Evolutionary conservation across 441 rosid species (phyloP).

Genomic region (Brassica balearica): DNA sequence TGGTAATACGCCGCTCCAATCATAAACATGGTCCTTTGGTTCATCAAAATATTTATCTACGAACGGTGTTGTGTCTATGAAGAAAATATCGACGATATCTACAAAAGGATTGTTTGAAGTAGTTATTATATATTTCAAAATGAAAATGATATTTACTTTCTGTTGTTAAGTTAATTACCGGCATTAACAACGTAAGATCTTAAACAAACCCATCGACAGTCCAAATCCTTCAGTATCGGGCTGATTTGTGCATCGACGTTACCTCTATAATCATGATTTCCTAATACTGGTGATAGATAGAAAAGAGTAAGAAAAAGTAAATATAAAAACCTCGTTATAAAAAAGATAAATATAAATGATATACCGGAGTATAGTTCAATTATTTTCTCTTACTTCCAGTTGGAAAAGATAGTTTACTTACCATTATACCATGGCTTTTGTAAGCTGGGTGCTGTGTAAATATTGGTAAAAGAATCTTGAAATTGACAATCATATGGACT

Average conservation of each 20-base stretch:
- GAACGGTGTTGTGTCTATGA: slow-evolving; percentile 86
- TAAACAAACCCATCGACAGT: slow-evolving; percentile 74
- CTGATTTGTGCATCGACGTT: slow-evolving; percentile 76
- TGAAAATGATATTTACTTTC: not conserved
- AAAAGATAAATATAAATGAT: not conserved
- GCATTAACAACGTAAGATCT: slow-evolving; percentile 70
- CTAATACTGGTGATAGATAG: slow-evolving; percentile 56
- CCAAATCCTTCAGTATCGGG: slow-evolving; percentile 53
- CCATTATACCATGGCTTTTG: slow-evolving; percentile 78
- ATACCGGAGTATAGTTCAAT: not conserved
- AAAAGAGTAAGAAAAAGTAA: not conserved
- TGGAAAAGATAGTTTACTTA: slow-evolving; percentile 21
- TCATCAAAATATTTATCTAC: slow-evolving; percentile 65
- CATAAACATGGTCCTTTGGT: slow-evolving; percentile 59
- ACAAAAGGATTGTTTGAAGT: slow-evolving; percentile 9
- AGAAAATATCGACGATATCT: slow-evolving; percentile 71
- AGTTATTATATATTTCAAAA: not conserved
- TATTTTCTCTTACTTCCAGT: not conserved
- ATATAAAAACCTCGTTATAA: not conserved
- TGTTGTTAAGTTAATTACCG: slow-evolving; percentile 49
- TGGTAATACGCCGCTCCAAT: slow-evolving; percentile 79
- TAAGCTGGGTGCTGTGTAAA: slow-evolving; percentile 69
- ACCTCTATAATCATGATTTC: slow-evolving; percentile 93
- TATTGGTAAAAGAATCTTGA: slow-evolving; percentile 57
- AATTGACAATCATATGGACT: slow-evolving; percentile 64